Evolutionary conservation across 2,329 filamentous ascomycete species (phyloP), one percentile per base, ranked within the genome.

Genomic region (Fusarium sarcochroum): DNA sequence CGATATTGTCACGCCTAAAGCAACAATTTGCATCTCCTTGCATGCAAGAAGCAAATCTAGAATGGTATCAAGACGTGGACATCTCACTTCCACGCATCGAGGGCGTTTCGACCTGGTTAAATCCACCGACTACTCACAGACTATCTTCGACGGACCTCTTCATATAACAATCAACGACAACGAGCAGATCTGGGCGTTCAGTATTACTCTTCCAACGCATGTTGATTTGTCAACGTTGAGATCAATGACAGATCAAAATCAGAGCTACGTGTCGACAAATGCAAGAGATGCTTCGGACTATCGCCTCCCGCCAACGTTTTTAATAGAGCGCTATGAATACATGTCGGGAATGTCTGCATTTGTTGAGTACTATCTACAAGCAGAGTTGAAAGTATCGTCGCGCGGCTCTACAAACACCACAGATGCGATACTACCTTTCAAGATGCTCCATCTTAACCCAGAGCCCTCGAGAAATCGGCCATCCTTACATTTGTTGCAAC

Each of bases 281-380:
- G 27, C 21, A 21, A 7, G 5, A 3, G 42, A 48, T 8, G 2
- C n/a, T 3, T 23, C 30, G 6, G 20, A 27, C 7, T 30, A 37
- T 2, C 41, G 3, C 13, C 41, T 54, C 6, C 42, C 51, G 1
- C 51, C 41, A 3, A 54, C 51, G 15, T 54, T 49, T 11, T 10
- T 27, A 20, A 32, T 49, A 2, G 51, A 54, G 11, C 14, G 30
- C 7, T 54, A 54, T 15, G 51, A 54, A 6, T 54, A 49, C 9
- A 54, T 54, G 51, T 49, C 51, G 7, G 51, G 51, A 3, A 54
- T 54, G 51, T 54, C 51, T 7, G 51, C 51, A 1, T 54, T 49
- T 2, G 51, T 54, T 6, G 51, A 54, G 7, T 54, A 49, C 11
- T 54, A 30, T 17, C 1, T 49, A 5, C 30, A 54, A 7, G 30